These are phyloP conservation scores for Tripterygium wilfordii DNA, from an alignment of 177 flowering plant species.

Conservation along the genomic window DNA sequence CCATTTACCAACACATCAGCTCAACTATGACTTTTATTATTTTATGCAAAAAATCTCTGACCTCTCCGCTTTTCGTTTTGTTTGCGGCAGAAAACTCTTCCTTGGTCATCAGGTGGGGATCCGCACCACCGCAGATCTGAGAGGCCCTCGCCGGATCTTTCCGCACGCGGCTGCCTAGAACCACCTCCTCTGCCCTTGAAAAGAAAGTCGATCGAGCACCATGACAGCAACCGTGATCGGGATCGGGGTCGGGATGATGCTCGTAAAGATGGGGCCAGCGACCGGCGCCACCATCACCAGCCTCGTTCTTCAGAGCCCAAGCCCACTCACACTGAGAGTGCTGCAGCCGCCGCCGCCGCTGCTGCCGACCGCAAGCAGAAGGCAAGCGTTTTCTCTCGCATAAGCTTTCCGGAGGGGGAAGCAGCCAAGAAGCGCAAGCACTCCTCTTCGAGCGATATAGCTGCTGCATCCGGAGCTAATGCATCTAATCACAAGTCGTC, in stretches of 20 bases:
- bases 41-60: too few species aligned
- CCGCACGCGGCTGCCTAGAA: constrained; percentile 11
- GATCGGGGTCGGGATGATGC: too few species aligned
- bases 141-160: constrained; percentile 19
- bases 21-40: too few species aligned
- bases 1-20: too few species aligned
- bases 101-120: constrained; percentile 15
- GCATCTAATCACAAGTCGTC: constrained; percentile 18
- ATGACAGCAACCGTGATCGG: constrained; percentile 14
- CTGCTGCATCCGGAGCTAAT: constrained; percentile 6
- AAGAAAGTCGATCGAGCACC: constrained; percentile 18
- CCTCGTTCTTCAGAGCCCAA: too few species aligned
- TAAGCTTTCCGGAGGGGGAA: constrained; percentile 66
- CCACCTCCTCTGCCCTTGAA: constrained; percentile 30
- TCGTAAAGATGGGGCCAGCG: too few species aligned
- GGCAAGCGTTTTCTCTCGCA: constrained; percentile 81
- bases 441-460: constrained; percentile 13
- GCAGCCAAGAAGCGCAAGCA: constrained; percentile 46
- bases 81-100: constrained; percentile 22
- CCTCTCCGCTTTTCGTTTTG: too few species aligned
- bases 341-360: constrained; percentile 6
- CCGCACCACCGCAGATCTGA: constrained; percentile 21
- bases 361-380: constrained; percentile 47
- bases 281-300: constrained; percentile 12
- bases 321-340: neutral